Evolutionary conservation across 495 filamentous ascomycete genomes (phyloP).

Genomic region (Hypoxylon lienhwacheense): DNA sequence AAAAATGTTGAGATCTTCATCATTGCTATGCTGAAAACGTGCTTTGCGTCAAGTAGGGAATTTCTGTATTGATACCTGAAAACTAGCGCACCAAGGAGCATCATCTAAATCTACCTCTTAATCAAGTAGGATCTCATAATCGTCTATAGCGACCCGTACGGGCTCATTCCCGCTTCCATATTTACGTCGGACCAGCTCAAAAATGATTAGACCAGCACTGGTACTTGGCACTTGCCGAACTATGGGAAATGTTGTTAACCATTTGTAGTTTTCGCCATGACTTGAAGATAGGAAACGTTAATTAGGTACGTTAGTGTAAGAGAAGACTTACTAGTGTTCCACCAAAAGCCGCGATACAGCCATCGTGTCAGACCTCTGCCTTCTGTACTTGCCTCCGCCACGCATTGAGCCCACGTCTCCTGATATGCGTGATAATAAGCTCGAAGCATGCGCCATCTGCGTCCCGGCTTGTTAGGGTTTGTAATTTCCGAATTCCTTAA

Average conservation of each 20-base stretch:
- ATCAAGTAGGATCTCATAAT: constrained; percentile 71
- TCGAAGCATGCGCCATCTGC: constrained; percentile 57
- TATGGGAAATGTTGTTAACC: constrained; percentile 5
- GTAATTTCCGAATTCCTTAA: constrained; percentile 36
- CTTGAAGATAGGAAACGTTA: background rate
- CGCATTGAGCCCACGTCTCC: constrained; percentile 72
- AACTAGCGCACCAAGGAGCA: background rate
- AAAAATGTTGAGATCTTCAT: constrained; percentile 1
- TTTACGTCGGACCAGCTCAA: constrained; percentile 80
- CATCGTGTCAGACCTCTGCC: constrained; percentile 67
- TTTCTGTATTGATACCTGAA: constrained; percentile 6
- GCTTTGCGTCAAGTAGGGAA: constrained; percentile 11
- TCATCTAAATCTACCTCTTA: constrained; percentile 30
- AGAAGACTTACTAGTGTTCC: constrained; percentile 54
- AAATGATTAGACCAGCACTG: constrained; percentile 85
- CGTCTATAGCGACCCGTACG: constrained; percentile 58
- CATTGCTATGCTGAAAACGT: constrained; percentile 1
- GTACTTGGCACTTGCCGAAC: constrained; percentile 84
- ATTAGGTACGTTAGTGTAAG: background rate
- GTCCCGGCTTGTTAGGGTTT: constrained; percentile 33
- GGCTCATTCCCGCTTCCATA: constrained; percentile 71
- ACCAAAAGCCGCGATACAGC: constrained; percentile 76
- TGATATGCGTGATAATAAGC: constrained; percentile 76
- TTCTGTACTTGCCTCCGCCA: constrained; percentile 59
- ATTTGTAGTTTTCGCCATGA: background rate